Conservation (phyloP, 345 rosid species). For the Cardiospermum halicacabum region DNA sequence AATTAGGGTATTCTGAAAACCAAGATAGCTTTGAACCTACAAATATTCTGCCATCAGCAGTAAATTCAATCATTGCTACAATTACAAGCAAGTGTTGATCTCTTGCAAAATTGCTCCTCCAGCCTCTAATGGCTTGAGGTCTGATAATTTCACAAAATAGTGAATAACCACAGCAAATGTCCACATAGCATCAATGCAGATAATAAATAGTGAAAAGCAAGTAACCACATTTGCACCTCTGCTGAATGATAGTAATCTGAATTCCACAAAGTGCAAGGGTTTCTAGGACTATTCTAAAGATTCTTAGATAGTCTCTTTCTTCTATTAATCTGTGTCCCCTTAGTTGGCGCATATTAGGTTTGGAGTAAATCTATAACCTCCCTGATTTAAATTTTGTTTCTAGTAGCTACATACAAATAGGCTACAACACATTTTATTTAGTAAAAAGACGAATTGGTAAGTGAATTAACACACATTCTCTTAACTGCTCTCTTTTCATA, state of each 20-base stretch:
- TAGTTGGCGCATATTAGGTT: neutral
- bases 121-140: neutral
- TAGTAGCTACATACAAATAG: neutral
- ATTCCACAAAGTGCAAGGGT: neutral
- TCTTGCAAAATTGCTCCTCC: neutral
- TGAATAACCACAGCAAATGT: neutral
- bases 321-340: neutral
- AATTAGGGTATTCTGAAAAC: neutral
- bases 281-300: neutral
- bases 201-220: neutral
- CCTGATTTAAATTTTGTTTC: neutral
- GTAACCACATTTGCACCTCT: neutral
- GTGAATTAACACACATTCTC: neutral
- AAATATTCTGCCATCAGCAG: neutral
- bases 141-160: neutral
- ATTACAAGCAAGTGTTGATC: neutral
- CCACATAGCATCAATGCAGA: neutral
- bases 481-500: neutral
- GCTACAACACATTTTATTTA: neutral
- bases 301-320: neutral
- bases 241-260: neutral
- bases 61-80: neutral
- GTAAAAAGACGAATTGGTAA: neutral
- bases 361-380: neutral
- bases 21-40: neutral